Conservation (phyloP, 2,329 filamentous ascomycete species). For the Parasarocladium wereldwijsianum region DNA sequence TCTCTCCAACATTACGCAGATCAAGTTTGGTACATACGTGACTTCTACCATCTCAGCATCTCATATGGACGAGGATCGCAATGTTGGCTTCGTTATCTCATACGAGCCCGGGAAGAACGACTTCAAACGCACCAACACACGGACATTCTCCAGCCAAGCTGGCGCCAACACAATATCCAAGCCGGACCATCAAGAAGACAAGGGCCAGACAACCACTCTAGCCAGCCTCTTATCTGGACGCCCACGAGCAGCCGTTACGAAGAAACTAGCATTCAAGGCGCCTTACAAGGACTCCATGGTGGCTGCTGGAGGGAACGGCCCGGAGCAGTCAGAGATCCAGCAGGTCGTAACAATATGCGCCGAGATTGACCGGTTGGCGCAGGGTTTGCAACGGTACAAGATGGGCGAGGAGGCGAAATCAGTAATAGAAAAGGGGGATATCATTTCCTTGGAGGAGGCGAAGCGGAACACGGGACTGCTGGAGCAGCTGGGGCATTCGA, state of each 20-base stretch:
- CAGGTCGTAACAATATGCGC: slow-evolving; percentile 51
- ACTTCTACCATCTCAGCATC: slow-evolving; percentile 69
- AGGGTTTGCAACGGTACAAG: slow-evolving; percentile 27
- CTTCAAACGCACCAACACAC: slow-evolving; percentile 68
- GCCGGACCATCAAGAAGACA: slow-evolving; percentile 10
- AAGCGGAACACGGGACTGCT: slow-evolving; percentile 74
- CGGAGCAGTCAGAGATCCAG: slow-evolving; percentile 36
- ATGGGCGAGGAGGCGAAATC: slow-evolving; percentile 26
- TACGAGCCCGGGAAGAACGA: slow-evolving; percentile 62
- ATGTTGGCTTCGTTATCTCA: slow-evolving; percentile 69
- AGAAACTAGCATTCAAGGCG: slow-evolving; percentile 39
- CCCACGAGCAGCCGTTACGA: slow-evolving; percentile 16
- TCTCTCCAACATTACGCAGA: slow-evolving; percentile 54
- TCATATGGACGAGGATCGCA: slow-evolving; percentile 63
- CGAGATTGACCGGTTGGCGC: slow-evolving; percentile 58
- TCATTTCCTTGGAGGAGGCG: slow-evolving; percentile 74
- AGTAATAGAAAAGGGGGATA: slow-evolving; percentile 46
- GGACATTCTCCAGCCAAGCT: slow-evolving; percentile 50
- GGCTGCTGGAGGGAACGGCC: slow-evolving; percentile 33
- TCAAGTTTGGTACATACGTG: slow-evolving; percentile 78
- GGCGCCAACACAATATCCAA: slow-evolving; percentile 13
- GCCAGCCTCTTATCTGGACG: slow-evolving; percentile 25
- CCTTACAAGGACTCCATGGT: slow-evolving; percentile 37
- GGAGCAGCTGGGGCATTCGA: slow-evolving; percentile 73
- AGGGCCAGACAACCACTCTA: slow-evolving; percentile 18